These are phyloP conservation scores for Penicillium cosmopolitanum DNA, from an alignment of 495 filamentous ascomycete species.

Conservation along the genomic window DNA sequence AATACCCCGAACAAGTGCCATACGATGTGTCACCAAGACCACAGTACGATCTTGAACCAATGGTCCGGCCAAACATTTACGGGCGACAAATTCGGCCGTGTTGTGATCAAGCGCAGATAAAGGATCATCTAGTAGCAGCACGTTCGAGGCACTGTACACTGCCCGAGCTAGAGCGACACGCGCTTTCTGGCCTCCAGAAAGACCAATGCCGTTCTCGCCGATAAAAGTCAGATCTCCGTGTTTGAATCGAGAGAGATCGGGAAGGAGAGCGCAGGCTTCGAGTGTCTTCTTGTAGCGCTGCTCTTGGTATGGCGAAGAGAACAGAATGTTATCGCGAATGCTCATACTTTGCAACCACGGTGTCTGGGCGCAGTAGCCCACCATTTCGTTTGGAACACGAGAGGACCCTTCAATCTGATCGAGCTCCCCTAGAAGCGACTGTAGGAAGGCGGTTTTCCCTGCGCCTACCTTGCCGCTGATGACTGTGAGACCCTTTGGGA, in stretches of 20 bases:
- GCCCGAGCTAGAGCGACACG: slow-evolving; percentile 71
- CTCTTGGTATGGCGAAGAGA: slow-evolving; percentile 71
- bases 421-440: slow-evolving; percentile 78
- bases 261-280: slow-evolving; percentile 63
- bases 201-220: slow-evolving; percentile 69
- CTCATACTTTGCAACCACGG: slow-evolving; percentile 94
- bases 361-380: slow-evolving; percentile 82
- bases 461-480: slow-evolving; percentile 73
- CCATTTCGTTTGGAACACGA: slow-evolving; percentile 63
- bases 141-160: slow-evolving; percentile 66
- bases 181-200: slow-evolving; percentile 74
- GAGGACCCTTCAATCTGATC: slow-evolving; percentile 65
- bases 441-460: slow-evolving; percentile 80
- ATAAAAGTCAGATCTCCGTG: slow-evolving; percentile 72
- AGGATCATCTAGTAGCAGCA: slow-evolving; percentile 71
- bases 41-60: slow-evolving; percentile 64
- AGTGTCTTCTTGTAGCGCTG: slow-evolving; percentile 61
- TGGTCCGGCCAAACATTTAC: slow-evolving; percentile 66
- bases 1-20: slow-evolving; percentile 64
- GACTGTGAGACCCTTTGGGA: slow-evolving; percentile 67
- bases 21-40: slow-evolving; percentile 80
- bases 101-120: slow-evolving; percentile 72
- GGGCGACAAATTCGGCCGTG: slow-evolving; percentile 73
- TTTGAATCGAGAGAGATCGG: slow-evolving; percentile 65
- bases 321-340: slow-evolving; percentile 83